These are phyloP conservation scores for Verticillium klebahnii DNA, from an alignment of 2,329 filamentous ascomycete species.

Conservation along the genomic window DNA sequence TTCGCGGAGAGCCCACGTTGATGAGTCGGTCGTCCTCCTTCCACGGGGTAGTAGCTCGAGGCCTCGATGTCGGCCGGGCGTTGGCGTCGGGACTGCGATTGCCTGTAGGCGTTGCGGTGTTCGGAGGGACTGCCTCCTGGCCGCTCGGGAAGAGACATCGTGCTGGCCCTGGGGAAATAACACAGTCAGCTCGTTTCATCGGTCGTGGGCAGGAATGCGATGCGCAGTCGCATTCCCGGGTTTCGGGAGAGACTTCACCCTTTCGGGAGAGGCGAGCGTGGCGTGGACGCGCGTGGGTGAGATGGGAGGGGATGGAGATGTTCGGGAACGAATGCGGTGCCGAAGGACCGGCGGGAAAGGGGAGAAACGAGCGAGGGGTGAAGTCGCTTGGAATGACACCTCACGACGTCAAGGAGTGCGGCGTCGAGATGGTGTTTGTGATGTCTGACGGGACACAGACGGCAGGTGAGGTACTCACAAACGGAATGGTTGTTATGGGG, in stretches of 20 bases:
- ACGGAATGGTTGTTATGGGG: slow-evolving; percentile 12
- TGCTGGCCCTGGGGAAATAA: slow-evolving; percentile 24
- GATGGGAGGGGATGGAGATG: slow-evolving; percentile 4
- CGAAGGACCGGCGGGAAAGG: not conserved
- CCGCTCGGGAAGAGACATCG: slow-evolving; percentile 60
- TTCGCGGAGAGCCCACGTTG: slow-evolving; percentile 53
- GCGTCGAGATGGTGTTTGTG: not conserved
- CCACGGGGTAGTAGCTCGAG: slow-evolving; percentile 42
- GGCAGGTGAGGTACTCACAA: slow-evolving; percentile 7
- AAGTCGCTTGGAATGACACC: not conserved
- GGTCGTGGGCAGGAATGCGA: not conserved
- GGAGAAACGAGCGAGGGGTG: not conserved
- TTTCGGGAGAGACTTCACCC: slow-evolving; percentile 12
- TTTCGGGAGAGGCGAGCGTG: slow-evolving; percentile 9
- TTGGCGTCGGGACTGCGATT: slow-evolving; percentile 61
- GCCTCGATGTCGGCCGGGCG: slow-evolving; percentile 68
- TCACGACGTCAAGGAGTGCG: not conserved
- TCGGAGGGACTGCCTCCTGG: slow-evolving; percentile 60
- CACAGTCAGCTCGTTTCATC: slow-evolving; percentile 5
- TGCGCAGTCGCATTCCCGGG: not conserved
- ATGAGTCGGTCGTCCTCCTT: slow-evolving; percentile 18
- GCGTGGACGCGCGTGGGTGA: slow-evolving; percentile 3
- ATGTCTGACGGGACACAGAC: not conserved
- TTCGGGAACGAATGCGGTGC: not conserved
- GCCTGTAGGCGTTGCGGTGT: slow-evolving; percentile 60